phyloP scores from a whole-genome alignment of 495 filamentous ascomycete genomes.

The Hyaloscypha hepaticicola region DNA sequence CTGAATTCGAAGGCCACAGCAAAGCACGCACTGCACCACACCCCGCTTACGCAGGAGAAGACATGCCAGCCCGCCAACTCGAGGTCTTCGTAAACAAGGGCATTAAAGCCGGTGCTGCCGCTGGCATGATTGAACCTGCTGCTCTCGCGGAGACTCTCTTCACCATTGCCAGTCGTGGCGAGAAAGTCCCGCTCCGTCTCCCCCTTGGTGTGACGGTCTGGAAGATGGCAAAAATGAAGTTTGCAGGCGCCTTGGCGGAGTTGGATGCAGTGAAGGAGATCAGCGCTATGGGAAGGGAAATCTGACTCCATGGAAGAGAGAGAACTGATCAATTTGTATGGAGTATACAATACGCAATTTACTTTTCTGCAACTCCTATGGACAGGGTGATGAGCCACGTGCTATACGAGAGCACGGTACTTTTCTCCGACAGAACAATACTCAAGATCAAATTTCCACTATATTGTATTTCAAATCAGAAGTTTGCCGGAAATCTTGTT shows the following conservation, averaged over 20 bases:
- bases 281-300: slow-evolving; percentile 21
- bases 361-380: too few species aligned
- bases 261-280: slow-evolving; percentile 40
- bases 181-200: slow-evolving; percentile 43
- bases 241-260: slow-evolving; percentile 34
- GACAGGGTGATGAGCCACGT: too few species aligned
- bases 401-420: too few species aligned
- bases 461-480: too few species aligned
- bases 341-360: too few species aligned
- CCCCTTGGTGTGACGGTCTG: slow-evolving; percentile 46
- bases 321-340: too few species aligned
- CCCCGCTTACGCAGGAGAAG: slow-evolving; percentile 40
- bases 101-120: slow-evolving; percentile 33
- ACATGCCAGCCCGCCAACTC: slow-evolving; percentile 39
- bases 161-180: slow-evolving; percentile 35
- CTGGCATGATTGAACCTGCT: slow-evolving; percentile 32
- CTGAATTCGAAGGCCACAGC: slow-evolving; percentile 39
- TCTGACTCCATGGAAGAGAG: too few species aligned
- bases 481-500: too few species aligned
- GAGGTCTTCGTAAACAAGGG: slow-evolving; percentile 37
- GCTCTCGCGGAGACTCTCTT: slow-evolving; percentile 41
- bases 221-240: slow-evolving; percentile 37
- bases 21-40: slow-evolving; percentile 29
- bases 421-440: too few species aligned
- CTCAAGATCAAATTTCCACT: too few species aligned